Conservation (phyloP, 306 rosid genomes). For the Glycine tomentella region DNA sequence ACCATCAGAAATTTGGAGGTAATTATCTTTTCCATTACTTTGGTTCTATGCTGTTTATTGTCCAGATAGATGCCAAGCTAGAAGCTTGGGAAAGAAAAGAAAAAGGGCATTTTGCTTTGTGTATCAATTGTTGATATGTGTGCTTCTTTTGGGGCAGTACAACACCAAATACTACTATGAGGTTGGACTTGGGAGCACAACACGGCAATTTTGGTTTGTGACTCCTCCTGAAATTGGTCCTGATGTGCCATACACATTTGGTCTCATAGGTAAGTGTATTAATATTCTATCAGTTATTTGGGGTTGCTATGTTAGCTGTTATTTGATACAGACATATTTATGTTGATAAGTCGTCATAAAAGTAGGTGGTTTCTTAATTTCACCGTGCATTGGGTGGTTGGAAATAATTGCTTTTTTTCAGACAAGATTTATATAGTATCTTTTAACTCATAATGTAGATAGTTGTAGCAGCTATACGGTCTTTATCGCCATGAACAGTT, state of each 20-base stretch:
- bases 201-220: constrained; percentile 75
- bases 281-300: no score
- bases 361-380: constrained; percentile 1
- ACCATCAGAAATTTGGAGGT: constrained; percentile 70
- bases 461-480: no score
- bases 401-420: no score
- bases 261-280: constrained; percentile 67
- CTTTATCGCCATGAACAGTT: no score
- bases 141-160: constrained; percentile 55
- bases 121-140: not conserved
- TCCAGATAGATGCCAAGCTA: no score
- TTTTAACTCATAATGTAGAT: no score
- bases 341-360: not conserved
- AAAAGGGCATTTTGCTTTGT: no score
- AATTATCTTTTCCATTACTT: not conserved
- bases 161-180: constrained; percentile 79
- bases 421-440: no score
- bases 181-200: constrained; percentile 69
- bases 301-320: no score
- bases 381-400: not conserved
- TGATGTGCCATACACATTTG: constrained; percentile 90
- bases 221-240: constrained; percentile 90
- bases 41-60: no score
- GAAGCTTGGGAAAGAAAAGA: no score
- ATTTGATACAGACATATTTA: not conserved